Evolutionary conservation across 768 basidiomycete species (phyloP).

Genomic region (Tephrocybe sp.): DNA sequence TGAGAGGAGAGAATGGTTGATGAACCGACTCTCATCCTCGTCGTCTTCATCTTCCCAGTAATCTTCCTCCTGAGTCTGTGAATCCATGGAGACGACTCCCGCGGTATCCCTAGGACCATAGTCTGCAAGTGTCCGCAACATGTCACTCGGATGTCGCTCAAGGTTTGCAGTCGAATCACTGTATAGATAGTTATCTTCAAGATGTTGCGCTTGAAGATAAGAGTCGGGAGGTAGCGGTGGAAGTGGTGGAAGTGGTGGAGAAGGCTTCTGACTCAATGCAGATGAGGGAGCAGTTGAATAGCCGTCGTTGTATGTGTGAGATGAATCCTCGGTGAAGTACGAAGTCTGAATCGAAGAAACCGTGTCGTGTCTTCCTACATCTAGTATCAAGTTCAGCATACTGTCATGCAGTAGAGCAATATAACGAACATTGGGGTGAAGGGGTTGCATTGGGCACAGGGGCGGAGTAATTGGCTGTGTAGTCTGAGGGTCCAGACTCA

Average conservation of each 20-base stretch:
- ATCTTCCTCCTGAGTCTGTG: slow-evolving; percentile 29
- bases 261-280: not conserved
- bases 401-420: not conserved
- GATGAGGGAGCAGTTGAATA: slow-evolving; percentile 7
- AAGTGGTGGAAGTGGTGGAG: slow-evolving; percentile 3
- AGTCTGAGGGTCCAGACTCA: slow-evolving; percentile 11
- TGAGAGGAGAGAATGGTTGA: slow-evolving; percentile 84
- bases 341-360: slow-evolving; percentile 10
- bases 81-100: slow-evolving; percentile 17
- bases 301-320: slow-evolving; percentile 5
- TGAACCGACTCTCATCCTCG: slow-evolving; percentile 68
- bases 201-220: slow-evolving; percentile 3
- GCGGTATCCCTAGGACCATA: slow-evolving; percentile 18
- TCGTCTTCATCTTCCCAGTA: slow-evolving; percentile 67
- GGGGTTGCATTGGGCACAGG: slow-evolving; percentile 1
- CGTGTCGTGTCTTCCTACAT: slow-evolving; percentile 13
- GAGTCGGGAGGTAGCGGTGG: slow-evolving; percentile 2
- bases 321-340: slow-evolving; percentile 9
- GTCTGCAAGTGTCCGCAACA: slow-evolving; percentile 32
- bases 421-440: slow-evolving; percentile 13
- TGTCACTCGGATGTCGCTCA: slow-evolving; percentile 32
- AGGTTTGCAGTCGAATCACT: slow-evolving; percentile 13
- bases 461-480: slow-evolving; percentile 4
- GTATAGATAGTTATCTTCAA: slow-evolving; percentile 8
- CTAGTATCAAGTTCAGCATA: not conserved